Evolutionary conservation across 2,329 filamentous ascomycete species (phyloP), one percentile per base, ranked within the genome.

Genomic region (Aspergillus melleus): DNA sequence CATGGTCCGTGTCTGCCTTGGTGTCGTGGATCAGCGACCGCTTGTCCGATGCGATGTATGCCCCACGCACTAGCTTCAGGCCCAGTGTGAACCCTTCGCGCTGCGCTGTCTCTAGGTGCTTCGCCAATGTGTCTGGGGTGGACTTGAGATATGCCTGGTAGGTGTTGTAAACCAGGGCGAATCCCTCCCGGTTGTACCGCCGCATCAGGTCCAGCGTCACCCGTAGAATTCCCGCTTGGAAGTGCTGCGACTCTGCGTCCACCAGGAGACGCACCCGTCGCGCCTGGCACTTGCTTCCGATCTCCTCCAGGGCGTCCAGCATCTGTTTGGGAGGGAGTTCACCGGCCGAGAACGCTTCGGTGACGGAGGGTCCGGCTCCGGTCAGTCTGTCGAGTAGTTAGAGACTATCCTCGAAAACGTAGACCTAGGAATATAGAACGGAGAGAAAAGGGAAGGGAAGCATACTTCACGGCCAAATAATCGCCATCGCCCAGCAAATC

Each of bases 221-320:
- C 66, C 86, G 84, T 72, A 95, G 89, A 62, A 96, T 94, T 8
- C 91, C 91, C 6, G 84, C 79, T 76, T 96, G 91, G 30, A 95
- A 84, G 57, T 85, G 83, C 58, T 88, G 87, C 74, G 96, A 91
- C 76, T 97, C 93, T 1, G 92, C 93, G 64, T 96, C 91, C 63
- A 96, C 91, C 2, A 96, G 84, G 1, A 97, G 82, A 3, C 86
- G 84, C 2, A 96, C 86, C 24, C 88, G 86, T 54, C 88, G 86
- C 42, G 84, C 79, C 2, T 85, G 82, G 52, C 66, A 69, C 29
- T 61, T 64, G 16, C 26, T 57, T 76, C 92, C 96, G 64, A 96
- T 88, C 52, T 86, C 81, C 65, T 90, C 85, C 62, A 96, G 90
- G 14, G 90, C 89, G 14, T 83, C 77, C 55, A 84, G 82, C 68